Evolutionary conservation across 352 stramenopile genomes (phyloP), one percentile per base, ranked within the genome.

Genomic region (Phytophthora pinifolia): DNA sequence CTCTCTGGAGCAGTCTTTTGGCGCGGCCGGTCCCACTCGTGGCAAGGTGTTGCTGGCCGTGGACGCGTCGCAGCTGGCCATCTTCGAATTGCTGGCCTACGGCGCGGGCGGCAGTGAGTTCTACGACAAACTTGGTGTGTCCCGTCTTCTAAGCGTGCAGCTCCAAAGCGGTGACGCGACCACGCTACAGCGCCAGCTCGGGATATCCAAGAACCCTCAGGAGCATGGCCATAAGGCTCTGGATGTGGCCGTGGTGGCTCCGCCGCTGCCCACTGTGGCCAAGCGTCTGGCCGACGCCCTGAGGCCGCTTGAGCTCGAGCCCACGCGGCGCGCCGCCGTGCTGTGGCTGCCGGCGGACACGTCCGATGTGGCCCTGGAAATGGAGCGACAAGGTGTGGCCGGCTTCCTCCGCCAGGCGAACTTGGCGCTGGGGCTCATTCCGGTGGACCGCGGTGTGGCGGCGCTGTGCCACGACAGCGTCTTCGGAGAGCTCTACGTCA

Each of bases 401-500:
- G 79, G 72, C 5, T 69, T 86, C 27, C 63, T 88, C 6, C 37
- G 36, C 13, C 72, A 92, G 64, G 47, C 59, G 13, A 79, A 88
- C 44, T 59, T 92, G 33, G 56, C 65, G 17, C 54, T 92, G 6
- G 78, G 74, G 0, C 46, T 92, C 10, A 58, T 92, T 25, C 83
- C 79, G 0, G 67, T 88, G 31, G 83, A 90, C 39, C 58, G 61
- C 9, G 53, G 71, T 17, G 79, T 90, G 20, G 67, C 69, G 14
- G 72, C 76, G 9, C 56, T 92, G 36, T 90, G 79, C 39, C 70
- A 83, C 41, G 80, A 89, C 60, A 66, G 58, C 20, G 67, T 83
- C 17, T 92, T 92, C 45, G 75, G 72, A 18, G 70, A 89, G 38
- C 57, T 92, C 15, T 92, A 88, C 50, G 74, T 92, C 6, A 78